Base-by-base conservation (phyloP, 805 yeast genomes). In the Schwanniomyces occidentalis region DNA sequence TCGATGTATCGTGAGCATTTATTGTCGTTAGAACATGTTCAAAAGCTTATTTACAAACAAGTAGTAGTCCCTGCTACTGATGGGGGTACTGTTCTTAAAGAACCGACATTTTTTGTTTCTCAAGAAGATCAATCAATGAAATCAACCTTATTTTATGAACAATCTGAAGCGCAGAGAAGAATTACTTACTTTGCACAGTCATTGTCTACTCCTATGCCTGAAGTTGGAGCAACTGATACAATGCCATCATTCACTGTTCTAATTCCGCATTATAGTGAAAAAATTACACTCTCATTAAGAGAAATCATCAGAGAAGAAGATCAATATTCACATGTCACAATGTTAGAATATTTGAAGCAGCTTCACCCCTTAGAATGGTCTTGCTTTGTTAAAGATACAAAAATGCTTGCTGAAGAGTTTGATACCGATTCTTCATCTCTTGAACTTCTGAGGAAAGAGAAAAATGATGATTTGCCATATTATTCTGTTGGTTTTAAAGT, bases 251-350 rank as follows among this genome's bases (percentile, higher is more conserved):
- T 87, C 49, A 78, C 93, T 1, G 98, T 93, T 15, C 73, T 91
- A 64, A 85, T 91, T 49, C 98, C 99, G 55, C 99, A 91, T 64
- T 91, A 91, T 67, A 75, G 93, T 46, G 99, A 91, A 71, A 91
- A 89, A 79, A 91, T 91, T 44, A 73, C 90, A 51, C 70, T 91
- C 32, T 87, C 96, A n/a, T 72, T 93, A 54, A 84, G 95, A 61
- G 99, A 91, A 65, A 89, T 93, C 57, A 91, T 93, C 52, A 83
- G 95, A 56, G 98, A 91, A 69, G 98, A 93, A 63, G 96, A 90
- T 58, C 96, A 89, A 68, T 88, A 85, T 65, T 86, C 98, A 16
- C 85, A 95, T 63, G 93, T 93, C 37, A 91, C 97, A 10, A 69
- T 93, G 52, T 75, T 91, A 51, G 99, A 93, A 67, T 91, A 91